Percentiles rank a stretch among this genome's conserved stretches.
Evolutionary conservation across 345 rosid species (phyloP).

Genomic region (Arabis alpina): DNA sequence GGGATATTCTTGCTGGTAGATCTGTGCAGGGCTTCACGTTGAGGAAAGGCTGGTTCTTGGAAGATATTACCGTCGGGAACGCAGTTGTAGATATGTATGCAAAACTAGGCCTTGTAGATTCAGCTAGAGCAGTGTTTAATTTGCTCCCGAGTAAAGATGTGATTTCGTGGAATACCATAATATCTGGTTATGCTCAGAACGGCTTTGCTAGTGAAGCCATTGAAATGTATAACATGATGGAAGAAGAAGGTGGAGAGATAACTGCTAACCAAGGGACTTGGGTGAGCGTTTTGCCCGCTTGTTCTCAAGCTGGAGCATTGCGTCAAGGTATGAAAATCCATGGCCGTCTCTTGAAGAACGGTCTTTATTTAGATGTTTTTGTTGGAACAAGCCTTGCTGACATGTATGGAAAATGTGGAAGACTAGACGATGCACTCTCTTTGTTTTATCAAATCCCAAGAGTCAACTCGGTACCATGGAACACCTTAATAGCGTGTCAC

Average conservation of each 20-base stretch:
- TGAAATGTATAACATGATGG: constrained; percentile 50
- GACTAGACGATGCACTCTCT: constrained; percentile 52
- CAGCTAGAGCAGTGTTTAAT: constrained; percentile 51
- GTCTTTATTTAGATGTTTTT: constrained; percentile 48
- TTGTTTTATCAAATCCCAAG: constrained; percentile 53
- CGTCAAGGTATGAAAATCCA: constrained; percentile 62
- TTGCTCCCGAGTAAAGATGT: constrained; percentile 52
- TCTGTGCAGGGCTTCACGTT: constrained; percentile 50
- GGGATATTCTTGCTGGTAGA: constrained; percentile 42
- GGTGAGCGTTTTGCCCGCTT: constrained; percentile 64
- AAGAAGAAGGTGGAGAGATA: constrained; percentile 44
- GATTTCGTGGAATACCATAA: constrained; percentile 61
- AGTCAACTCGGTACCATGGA: constrained; percentile 58
- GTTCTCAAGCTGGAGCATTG: constrained; percentile 58
- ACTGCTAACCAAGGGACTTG: constrained; percentile 59
- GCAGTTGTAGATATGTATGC: constrained; percentile 62
- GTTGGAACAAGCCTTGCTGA: constrained; percentile 62
- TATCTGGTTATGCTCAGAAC: constrained; percentile 61
- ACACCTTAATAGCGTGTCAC: constrained; percentile 59
- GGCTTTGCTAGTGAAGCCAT: constrained; percentile 68
- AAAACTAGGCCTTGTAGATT: constrained; percentile 50
- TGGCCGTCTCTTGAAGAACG: constrained; percentile 48
- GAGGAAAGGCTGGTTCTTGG: constrained; percentile 52
- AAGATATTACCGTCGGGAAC: constrained; percentile 51
- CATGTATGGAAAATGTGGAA: constrained; percentile 69